Conservation (phyloP, 345 rosid species). For the Luvunga scandens region DNA sequence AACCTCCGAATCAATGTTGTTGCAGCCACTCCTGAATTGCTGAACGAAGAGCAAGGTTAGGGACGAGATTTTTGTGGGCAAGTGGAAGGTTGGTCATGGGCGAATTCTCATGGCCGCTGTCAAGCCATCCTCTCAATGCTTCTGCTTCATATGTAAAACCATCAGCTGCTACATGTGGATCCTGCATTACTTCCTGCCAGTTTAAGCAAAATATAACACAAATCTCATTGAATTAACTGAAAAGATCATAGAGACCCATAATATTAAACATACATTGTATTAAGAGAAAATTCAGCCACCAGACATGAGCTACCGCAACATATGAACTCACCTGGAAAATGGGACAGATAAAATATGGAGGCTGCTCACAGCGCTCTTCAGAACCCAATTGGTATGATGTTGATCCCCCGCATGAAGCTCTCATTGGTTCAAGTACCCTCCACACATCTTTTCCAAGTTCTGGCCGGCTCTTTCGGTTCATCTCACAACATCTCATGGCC, state of each 20-base stretch:
- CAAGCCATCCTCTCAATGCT: conserved; percentile 77
- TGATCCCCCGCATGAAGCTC: conserved; percentile 75
- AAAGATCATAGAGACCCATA: not conserved
- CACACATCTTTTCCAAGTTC: conserved; percentile 77
- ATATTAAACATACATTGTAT: not conserved
- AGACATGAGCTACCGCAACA: not conserved
- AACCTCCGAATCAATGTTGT: conserved; percentile 23
- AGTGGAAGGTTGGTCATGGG: conserved; percentile 69
- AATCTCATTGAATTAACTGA: not conserved
- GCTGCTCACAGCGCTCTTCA: conserved; percentile 55
- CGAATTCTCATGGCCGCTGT: conserved; percentile 58
- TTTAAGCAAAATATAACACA: conserved; percentile 3
- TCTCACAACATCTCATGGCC: conserved; percentile 83
- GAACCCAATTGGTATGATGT: conserved; percentile 34
- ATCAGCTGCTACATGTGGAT: conserved; percentile 81
- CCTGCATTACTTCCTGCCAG: conserved; percentile 77
- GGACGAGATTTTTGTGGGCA: conserved; percentile 39
- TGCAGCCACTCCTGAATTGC: conserved; percentile 72
- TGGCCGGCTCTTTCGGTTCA: conserved; percentile 64
- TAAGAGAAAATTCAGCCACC: not conserved
- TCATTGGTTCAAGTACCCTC: conserved; percentile 88
- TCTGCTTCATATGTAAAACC: conserved; percentile 83
- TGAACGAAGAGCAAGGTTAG: conserved; percentile 54
- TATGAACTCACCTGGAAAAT: conserved; percentile 62
- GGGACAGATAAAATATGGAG: conserved; percentile 80